Base-by-base conservation (phyloP, 2,329 filamentous ascomycete species). In the Cadophora luteo-olivacea region DNA sequence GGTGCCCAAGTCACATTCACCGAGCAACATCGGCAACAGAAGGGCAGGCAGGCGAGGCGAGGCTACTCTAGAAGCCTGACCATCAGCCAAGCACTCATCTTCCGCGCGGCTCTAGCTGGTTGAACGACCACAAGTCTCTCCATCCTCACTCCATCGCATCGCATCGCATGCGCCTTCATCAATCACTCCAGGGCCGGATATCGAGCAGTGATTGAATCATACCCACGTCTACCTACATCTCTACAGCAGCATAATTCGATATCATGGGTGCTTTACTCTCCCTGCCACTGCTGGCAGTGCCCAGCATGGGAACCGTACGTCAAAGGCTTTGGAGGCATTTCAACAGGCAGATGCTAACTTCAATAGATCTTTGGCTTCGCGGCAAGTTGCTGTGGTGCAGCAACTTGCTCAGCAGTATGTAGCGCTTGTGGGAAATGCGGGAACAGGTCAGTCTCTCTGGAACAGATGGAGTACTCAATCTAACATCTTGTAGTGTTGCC, bases 361-460 rank as follows among this genome's bases (percentile, higher is more conserved):
- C 61, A 69, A 58, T 74, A 94, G 92, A 76, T 97, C 72, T 79
- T 93, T 73, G 93, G 92, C 54, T 90, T 94, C 75, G 91, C 85
- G 71, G 93, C 92, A 72, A 97, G 94, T 77, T 99, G 96, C 83
- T 99, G 96, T 80, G 96, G 96, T 78, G 96, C 96, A 33, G 94
- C 96, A 57, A 97, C 96, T 64, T 98, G 95, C 82, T 97, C 94
- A 75, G 95, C 96, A 79, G 91, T 98, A 61, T 98, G 94, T 83
- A 96, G 92, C 79, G 92, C 94, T 14, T 99, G 95, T 79, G 95
- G 96, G 64, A 98, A 97, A 80, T 98, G 95, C 81, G 93, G 94
- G 75, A 98, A 97, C 85, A 97, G 93, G 92, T 94, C 81, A 71
- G 79, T 72, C 60, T 32, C 51, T 3, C 19, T 45, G 33, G n/a